These are phyloP conservation scores for Arthroderma uncinatum DNA, from an alignment of 2,329 filamentous ascomycete species.

Conservation along the genomic window DNA sequence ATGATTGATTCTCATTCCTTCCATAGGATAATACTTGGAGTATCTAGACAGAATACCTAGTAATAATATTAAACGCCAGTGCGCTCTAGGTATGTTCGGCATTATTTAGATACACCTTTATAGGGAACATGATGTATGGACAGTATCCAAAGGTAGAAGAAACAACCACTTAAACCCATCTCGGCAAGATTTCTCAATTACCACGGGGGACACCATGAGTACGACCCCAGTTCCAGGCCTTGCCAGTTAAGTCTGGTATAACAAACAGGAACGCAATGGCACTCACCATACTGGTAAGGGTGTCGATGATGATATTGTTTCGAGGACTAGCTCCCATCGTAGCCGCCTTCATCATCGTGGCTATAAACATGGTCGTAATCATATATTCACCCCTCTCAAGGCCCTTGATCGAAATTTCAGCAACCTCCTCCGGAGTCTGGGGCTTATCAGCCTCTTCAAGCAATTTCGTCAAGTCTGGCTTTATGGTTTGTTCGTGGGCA, in stretches of 20 bases:
- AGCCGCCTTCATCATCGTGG: constrained; percentile 56
- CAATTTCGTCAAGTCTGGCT: constrained; percentile 66
- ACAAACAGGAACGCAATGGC: constrained; percentile 46
- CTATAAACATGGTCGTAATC: constrained; percentile 64
- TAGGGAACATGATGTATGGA: neutral
- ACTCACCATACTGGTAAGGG: constrained; percentile 43
- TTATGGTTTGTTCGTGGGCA: constrained; percentile 62
- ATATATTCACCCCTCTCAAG: constrained; percentile 72
- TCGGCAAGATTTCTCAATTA: neutral
- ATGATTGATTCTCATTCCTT: too few relatives aligned
- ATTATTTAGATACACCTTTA: neutral
- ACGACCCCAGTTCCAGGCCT: constrained; percentile 48
- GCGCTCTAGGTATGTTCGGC: neutral
- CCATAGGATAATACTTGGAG: too few relatives aligned
- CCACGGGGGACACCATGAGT: constrained; percentile 37
- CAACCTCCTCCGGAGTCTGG: constrained; percentile 69
- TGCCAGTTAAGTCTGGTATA: constrained; percentile 46
- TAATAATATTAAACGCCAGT: neutral
- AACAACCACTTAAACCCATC: neutral
- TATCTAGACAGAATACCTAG: neutral
- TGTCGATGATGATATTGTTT: constrained; percentile 44
- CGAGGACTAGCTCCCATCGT: constrained; percentile 43
- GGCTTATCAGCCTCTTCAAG: constrained; percentile 74
- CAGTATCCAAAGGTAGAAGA: neutral
- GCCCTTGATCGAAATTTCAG: constrained; percentile 55